A percentile compares a stretch with the other conserved stretches of the same genome.
These are phyloP conservation scores for Xylariaceae sp. DNA, from an alignment of 2,329 filamentous ascomycete species.

Conservation along the genomic window DNA sequence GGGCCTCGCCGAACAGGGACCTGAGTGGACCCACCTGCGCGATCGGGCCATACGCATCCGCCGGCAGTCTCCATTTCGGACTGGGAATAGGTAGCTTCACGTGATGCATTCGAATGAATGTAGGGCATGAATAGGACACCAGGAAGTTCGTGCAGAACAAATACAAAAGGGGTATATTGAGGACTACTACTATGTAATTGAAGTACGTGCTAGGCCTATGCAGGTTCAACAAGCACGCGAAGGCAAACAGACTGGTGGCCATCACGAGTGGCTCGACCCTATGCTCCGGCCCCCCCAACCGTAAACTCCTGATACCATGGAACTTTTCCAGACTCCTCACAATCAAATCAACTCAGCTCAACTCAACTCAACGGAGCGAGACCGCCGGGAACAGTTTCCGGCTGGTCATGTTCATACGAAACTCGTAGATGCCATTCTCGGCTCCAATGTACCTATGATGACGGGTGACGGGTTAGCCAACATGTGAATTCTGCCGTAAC, in stretches of 20 bases:
- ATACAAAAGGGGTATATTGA: slow-evolving; percentile 15
- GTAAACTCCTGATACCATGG: slow-evolving; percentile 5
- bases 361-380: slow-evolving; percentile 42
- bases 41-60: neutral
- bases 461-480: slow-evolving; percentile 10
- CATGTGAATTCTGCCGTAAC: neutral
- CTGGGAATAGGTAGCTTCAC: too few relatives aligned
- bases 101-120: too few relatives aligned
- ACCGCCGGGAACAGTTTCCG: slow-evolving; percentile 56
- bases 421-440: slow-evolving; percentile 72
- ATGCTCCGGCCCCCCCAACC: neutral
- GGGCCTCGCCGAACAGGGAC: too few relatives aligned
- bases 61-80: too few relatives aligned
- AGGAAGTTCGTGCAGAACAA: neutral
- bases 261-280: slow-evolving; percentile 1
- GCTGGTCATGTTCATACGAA: slow-evolving; percentile 58
- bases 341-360: slow-evolving; percentile 29
- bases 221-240: slow-evolving; percentile 5
- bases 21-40: neutral
- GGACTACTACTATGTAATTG: slow-evolving; percentile 7
- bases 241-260: neutral
- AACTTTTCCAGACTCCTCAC: slow-evolving; percentile 12
- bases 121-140: neutral
- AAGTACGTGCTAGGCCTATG: slow-evolving; percentile 7
- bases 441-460: slow-evolving; percentile 53